These are phyloP conservation scores for Emmonsiellopsis sp. DNA, from an alignment of 2,329 filamentous ascomycete genomes.

Conservation along the genomic window DNA sequence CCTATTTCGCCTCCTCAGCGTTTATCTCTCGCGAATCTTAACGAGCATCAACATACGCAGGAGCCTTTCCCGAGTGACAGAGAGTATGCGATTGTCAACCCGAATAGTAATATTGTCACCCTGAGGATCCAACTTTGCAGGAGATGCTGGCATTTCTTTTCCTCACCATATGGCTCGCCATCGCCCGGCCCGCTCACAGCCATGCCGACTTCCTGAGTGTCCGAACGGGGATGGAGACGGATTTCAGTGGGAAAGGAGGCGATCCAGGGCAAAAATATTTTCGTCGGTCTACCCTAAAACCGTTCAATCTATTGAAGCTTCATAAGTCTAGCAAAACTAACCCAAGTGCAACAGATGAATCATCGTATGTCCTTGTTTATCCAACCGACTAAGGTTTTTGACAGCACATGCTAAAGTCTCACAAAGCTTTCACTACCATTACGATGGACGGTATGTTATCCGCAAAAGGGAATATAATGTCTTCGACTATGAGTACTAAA, in stretches of 20 bases:
- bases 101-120: too few relatives aligned
- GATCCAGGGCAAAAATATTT: conserved; percentile 10
- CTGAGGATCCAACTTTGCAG: not conserved
- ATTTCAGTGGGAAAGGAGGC: conserved; percentile 8
- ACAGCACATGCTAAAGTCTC: not conserved
- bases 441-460: conserved; percentile 18
- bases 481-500: not conserved
- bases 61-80: too few relatives aligned
- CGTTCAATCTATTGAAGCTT: not conserved
- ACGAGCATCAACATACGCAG: too few relatives aligned
- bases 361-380: conserved; percentile 5
- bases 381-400: not conserved
- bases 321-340: not conserved
- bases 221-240: conserved; percentile 10
- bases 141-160: conserved; percentile 1
- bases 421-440: conserved; percentile 30
- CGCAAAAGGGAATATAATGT: not conserved
- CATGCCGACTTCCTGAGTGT: conserved; percentile 11
- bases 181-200: conserved; percentile 6
- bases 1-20: too few relatives aligned
- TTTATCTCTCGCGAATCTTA: too few relatives aligned
- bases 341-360: conserved; percentile 5
- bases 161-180: not conserved
- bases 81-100: too few relatives aligned
- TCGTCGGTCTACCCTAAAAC: conserved; percentile 6